Percentiles rank a stretch among this genome's conserved stretches.
These are phyloP conservation scores for Trichoderma reesei DNA, from an alignment of 495 filamentous ascomycete species.

Conservation along the genomic window DNA sequence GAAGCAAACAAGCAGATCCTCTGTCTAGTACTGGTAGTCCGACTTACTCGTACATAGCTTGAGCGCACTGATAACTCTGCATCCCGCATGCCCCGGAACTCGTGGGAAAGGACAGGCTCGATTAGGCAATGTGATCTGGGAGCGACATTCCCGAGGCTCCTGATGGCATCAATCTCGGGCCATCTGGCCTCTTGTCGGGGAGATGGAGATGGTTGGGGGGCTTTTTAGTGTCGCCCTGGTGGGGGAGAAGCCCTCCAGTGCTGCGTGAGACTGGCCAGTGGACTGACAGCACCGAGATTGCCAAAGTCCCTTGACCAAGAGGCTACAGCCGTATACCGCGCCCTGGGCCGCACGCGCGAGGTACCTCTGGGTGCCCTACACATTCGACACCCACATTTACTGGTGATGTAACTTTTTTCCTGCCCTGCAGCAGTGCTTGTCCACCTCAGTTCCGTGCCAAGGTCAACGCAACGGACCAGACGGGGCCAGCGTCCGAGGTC, in stretches of 20 bases:
- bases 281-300: background rate
- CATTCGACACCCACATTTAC: background rate
- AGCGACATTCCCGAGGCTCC: background rate
- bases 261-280: background rate
- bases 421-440: background rate
- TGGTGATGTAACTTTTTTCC: background rate
- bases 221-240: background rate
- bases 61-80: too few relatives aligned
- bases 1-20: too few relatives aligned
- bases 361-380: background rate
- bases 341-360: background rate
- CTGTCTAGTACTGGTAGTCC: too few relatives aligned
- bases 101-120: background rate
- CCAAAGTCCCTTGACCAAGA: background rate
- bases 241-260: background rate
- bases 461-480: background rate
- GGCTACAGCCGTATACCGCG: background rate
- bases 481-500: background rate
- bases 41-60: too few relatives aligned
- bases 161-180: background rate
- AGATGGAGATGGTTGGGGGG: constrained; percentile 6
- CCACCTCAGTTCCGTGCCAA: background rate
- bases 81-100: background rate
- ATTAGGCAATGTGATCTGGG: background rate
- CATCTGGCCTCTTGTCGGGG: constrained; percentile 8